Evolutionary conservation across 2,329 filamentous ascomycete species (phyloP).

Genomic region (Colletotrichum lini): DNA sequence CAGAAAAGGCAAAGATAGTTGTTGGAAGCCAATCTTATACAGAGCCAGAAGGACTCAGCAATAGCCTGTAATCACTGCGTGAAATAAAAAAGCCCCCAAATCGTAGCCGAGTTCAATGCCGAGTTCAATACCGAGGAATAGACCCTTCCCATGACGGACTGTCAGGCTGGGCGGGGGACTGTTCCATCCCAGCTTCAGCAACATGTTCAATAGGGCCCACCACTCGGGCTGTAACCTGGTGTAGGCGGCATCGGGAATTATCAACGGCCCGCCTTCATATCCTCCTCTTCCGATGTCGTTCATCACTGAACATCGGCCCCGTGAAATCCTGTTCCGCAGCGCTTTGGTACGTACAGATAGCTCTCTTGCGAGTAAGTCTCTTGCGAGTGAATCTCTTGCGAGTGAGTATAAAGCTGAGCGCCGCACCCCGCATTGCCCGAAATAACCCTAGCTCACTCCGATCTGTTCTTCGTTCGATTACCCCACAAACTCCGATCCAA

Average conservation of each 20-base stretch:
- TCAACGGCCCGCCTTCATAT: neutral
- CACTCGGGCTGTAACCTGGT: neutral
- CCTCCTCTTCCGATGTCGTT: neutral
- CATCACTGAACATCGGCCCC: neutral
- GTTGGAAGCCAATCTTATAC: neutral
- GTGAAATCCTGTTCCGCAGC: neutral
- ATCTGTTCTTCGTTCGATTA: neutral
- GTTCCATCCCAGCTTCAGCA: neutral
- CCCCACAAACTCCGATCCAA: neutral
- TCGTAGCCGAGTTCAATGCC: neutral
- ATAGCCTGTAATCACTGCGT: neutral
- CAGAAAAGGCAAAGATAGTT: neutral
- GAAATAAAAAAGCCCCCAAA: neutral
- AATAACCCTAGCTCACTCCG: neutral
- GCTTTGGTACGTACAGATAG: neutral
- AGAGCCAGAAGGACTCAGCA: neutral
- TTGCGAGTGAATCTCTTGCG: neutral
- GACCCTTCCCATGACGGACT: neutral
- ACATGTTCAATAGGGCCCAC: neutral
- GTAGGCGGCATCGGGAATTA: neutral
- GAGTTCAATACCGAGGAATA: neutral
- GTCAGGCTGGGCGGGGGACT: neutral
- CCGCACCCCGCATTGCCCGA: slow-evolving; percentile 11
- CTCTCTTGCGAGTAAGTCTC: neutral
- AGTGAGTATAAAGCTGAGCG: slow-evolving; percentile 4